These are phyloP conservation scores for Lentinula aciculospora DNA, from an alignment of 768 basidiomycete species.

Conservation along the genomic window DNA sequence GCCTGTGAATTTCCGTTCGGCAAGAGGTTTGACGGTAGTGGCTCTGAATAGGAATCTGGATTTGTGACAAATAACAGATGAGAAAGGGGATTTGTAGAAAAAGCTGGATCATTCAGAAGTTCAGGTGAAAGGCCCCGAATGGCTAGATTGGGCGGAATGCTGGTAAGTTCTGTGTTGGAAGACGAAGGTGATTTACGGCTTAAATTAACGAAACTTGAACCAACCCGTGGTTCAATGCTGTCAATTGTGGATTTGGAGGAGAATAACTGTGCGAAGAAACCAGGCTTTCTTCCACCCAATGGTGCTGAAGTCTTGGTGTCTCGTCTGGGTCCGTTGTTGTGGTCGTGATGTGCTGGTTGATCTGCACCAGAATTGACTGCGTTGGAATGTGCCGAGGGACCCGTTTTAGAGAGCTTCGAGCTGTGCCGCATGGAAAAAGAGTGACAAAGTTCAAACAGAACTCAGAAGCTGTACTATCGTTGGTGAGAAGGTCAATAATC, in stretches of 20 bases:
- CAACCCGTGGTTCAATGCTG: not conserved
- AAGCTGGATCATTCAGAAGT: slow-evolving; percentile 48
- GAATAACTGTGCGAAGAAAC: slow-evolving; percentile 6
- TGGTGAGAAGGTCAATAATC: not conserved
- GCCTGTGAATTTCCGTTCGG: not conserved
- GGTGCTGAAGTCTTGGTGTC: not conserved
- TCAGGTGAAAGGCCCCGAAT: slow-evolving; percentile 14
- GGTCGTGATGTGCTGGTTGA: not conserved
- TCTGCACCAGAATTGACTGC: not conserved
- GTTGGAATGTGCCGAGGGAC: not conserved
- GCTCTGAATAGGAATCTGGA: not conserved
- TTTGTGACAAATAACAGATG: slow-evolving; percentile 31
- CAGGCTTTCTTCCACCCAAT: not conserved
- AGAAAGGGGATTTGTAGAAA: slow-evolving; percentile 46
- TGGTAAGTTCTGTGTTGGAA: not conserved
- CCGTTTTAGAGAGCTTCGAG: not conserved
- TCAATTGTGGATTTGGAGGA: not conserved
- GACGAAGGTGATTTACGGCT: not conserved
- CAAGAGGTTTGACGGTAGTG: not conserved
- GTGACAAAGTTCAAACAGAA: not conserved
- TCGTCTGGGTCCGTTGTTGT: not conserved
- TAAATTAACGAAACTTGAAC: not conserved
- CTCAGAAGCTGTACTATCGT: no score
- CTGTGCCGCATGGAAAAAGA: not conserved
- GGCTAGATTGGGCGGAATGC: not conserved